Evolutionary conservation across 805 yeast species (phyloP).

Genomic region (Metschnikowia colocasiae): DNA sequence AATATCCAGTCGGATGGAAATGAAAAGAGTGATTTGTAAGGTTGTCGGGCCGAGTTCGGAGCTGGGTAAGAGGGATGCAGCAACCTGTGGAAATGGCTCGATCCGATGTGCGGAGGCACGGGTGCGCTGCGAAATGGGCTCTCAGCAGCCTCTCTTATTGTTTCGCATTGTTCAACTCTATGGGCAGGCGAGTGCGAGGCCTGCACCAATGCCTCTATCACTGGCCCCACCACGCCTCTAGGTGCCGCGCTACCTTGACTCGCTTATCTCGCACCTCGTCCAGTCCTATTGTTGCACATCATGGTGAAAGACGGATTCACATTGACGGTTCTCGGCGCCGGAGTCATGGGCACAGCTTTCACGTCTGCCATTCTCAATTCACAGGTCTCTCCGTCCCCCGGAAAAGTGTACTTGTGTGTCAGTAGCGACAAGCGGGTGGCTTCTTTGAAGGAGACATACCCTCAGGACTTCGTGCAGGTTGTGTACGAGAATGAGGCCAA

Average conservation of each 20-base stretch:
- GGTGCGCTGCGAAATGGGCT: not conserved
- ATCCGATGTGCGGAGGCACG: slow-evolving; percentile 1
- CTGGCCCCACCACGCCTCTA: not conserved
- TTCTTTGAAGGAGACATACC: slow-evolving; percentile 43
- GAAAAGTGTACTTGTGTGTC: slow-evolving; percentile 75
- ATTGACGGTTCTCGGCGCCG: slow-evolving; percentile 83
- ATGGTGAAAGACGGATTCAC: slow-evolving; percentile 33
- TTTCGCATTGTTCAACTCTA: not conserved
- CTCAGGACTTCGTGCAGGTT: slow-evolving; percentile 45
- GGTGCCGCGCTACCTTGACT: not conserved
- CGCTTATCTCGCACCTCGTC: not conserved
- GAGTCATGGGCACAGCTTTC: slow-evolving; percentile 94
- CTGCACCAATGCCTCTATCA: not conserved
- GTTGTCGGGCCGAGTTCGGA: slow-evolving; percentile 1
- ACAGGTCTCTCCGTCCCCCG: slow-evolving; percentile 54
- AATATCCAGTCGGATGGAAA: not conserved
- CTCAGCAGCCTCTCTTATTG: not conserved
- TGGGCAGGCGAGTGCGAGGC: not conserved
- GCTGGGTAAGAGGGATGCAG: not conserved
- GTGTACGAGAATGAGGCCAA: slow-evolving; percentile 45
- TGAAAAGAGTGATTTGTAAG: not conserved
- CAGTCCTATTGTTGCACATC: not conserved
- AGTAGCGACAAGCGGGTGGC: slow-evolving; percentile 44
- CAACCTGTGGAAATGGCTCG: not conserved
- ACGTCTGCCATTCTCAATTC: slow-evolving; percentile 66